Conservation (phyloP, 352 stramenopile genomes). For the Pythium oligandrum region DNA sequence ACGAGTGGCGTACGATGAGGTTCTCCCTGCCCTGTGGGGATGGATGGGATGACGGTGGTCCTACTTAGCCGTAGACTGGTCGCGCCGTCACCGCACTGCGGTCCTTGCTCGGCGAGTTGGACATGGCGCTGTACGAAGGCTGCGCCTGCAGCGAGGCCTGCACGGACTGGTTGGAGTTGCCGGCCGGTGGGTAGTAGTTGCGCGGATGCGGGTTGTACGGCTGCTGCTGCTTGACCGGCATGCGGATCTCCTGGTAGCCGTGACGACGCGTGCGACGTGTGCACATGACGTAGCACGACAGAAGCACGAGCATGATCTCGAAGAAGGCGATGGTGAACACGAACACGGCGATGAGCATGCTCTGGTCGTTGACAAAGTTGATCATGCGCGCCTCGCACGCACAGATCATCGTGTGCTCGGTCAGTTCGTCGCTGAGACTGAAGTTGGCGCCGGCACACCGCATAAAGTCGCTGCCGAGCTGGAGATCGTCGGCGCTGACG, state of each 20-base stretch:
- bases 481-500: constrained; percentile 50
- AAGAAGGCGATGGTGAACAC: constrained; percentile 77
- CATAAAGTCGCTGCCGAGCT: constrained; percentile 54
- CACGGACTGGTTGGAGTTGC: constrained; percentile 13
- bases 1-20: too few relatives aligned
- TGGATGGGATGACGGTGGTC: too few relatives aligned
- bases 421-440: constrained; percentile 53
- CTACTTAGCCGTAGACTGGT: too few relatives aligned
- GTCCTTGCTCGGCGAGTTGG: not conserved
- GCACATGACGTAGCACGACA: constrained; percentile 85
- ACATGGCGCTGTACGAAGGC: constrained; percentile 14
- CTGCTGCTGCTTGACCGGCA: constrained; percentile 69
- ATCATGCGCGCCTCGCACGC: constrained; percentile 78
- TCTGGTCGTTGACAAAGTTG: constrained; percentile 78
- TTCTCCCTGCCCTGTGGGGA: too few relatives aligned
- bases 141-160: constrained; percentile 9
- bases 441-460: constrained; percentile 64
- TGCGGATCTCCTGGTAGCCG: constrained; percentile 83
- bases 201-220: constrained; percentile 77
- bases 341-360: constrained; percentile 66
- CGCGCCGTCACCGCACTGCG: too few relatives aligned
- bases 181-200: constrained; percentile 39
- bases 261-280: constrained; percentile 55
- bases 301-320: constrained; percentile 69
- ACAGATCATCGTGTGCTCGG: constrained; percentile 78